These are phyloP conservation scores for Coniochaeta sp. DNA, from an alignment of 2,329 filamentous ascomycete species.

Conservation along the genomic window DNA sequence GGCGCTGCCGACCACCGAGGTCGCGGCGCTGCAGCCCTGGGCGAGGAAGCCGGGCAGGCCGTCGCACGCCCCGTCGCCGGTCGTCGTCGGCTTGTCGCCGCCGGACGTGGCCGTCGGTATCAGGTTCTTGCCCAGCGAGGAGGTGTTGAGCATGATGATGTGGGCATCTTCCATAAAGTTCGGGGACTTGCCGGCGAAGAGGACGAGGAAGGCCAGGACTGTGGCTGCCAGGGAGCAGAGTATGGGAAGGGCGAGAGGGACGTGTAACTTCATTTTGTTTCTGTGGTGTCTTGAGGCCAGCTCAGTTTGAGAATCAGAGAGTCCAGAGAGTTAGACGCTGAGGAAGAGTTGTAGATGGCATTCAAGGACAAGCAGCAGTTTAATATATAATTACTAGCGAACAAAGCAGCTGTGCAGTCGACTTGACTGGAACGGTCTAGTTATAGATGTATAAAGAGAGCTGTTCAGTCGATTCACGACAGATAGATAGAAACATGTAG, in stretches of 20 bases:
- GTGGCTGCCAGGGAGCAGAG: constrained; percentile 25
- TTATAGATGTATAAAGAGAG: not conserved
- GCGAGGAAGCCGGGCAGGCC: not conserved
- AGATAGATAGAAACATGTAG: not conserved
- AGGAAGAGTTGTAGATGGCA: not conserved
- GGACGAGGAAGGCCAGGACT: constrained; percentile 25
- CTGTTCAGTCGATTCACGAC: not conserved
- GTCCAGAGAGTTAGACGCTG: not conserved
- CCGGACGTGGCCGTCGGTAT: constrained; percentile 16
- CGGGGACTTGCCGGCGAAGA: constrained; percentile 29
- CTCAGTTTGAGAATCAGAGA: not conserved
- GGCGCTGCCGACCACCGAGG: constrained; percentile 12
- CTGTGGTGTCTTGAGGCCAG: not conserved
- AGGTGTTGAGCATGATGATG: constrained; percentile 32
- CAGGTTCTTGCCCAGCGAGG: constrained; percentile 29
- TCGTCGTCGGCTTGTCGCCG: constrained; percentile 14
- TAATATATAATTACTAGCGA: not conserved
- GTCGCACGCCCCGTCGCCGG: not conserved
- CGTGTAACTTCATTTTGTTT: not conserved
- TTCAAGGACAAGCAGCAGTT: not conserved
- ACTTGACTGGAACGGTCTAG: not conserved
- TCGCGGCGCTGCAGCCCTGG: not conserved
- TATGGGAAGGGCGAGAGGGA: constrained; percentile 15
- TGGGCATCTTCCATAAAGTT: constrained; percentile 29
- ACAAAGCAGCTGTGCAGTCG: not conserved